phyloP scores from a whole-genome alignment of 208 protist genomes.

The Trypanosomatidae sp. region DNA sequence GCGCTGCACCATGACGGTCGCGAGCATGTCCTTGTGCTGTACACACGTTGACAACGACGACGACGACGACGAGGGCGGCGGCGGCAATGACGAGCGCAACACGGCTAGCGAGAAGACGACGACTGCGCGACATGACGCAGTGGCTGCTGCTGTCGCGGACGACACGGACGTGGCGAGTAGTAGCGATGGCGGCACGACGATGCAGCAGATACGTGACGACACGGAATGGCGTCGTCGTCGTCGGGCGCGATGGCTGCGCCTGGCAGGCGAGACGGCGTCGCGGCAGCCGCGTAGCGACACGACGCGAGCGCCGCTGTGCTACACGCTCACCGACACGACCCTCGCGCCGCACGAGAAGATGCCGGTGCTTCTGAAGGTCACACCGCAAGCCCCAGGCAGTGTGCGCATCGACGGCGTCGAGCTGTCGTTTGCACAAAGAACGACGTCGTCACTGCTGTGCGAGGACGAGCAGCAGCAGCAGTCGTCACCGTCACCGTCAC shows the following conservation, averaged over 20 bases:
- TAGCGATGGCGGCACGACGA: too few relatives aligned
- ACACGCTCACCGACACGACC: conserved; percentile 34
- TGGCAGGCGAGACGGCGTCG: too few relatives aligned
- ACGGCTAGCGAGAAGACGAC: background rate
- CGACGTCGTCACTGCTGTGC: too few relatives aligned
- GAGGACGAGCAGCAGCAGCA: conserved; percentile 18
- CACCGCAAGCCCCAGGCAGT: conserved; percentile 42
- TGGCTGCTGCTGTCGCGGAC: background rate
- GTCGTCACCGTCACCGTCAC: too few relatives aligned
- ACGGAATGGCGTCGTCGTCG: too few relatives aligned
- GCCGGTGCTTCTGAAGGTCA: conserved; percentile 45
- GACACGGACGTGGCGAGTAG: too few relatives aligned
- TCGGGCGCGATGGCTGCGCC: too few relatives aligned
- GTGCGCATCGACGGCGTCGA: conserved; percentile 54
- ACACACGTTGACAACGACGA: background rate
- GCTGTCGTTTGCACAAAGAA: too few relatives aligned
- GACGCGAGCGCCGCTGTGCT: conserved; percentile 37
- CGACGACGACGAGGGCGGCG: background rate
- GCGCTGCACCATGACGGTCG: conserved; percentile 18
- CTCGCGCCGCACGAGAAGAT: conserved; percentile 28
- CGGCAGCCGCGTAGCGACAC: too few relatives aligned
- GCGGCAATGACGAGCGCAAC: background rate
- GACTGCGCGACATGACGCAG: background rate
- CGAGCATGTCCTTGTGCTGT: conserved; percentile 42
- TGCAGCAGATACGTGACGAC: too few relatives aligned